phyloP scores from a whole-genome alignment of 192 early-diverging fungal genomes.

The Nowakowskiella sp. region DNA sequence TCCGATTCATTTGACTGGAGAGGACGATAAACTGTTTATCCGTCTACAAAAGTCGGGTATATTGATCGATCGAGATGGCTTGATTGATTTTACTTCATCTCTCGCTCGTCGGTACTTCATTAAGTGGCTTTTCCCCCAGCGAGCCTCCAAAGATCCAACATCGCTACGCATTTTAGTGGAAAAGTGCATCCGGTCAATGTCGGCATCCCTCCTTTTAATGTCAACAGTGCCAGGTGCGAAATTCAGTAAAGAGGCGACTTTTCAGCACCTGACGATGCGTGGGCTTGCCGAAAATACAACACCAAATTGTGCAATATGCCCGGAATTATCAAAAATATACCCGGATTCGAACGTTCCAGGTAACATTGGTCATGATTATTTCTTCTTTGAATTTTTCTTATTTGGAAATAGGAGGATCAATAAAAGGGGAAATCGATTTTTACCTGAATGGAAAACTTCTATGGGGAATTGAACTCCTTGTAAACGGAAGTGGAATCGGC shows the following conservation, averaged over 20 bases:
- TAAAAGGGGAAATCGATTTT: conserved; percentile 16
- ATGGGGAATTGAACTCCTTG: conserved; percentile 16
- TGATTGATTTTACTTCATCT: conserved; percentile 19
- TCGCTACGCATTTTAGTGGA: conserved; percentile 15
- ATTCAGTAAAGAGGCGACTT: conserved; percentile 10
- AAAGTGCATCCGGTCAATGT: conserved; percentile 13
- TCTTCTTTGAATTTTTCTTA: no score
- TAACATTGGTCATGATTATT: no score
- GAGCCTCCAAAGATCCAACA: no score
- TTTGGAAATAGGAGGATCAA: not conserved
- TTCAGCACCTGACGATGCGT: conserved; percentile 16
- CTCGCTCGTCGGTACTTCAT: conserved; percentile 22
- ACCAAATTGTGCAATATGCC: conserved; percentile 11
- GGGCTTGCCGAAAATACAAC: conserved; percentile 9
- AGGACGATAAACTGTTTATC: not conserved
- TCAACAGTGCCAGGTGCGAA: conserved; percentile 7
- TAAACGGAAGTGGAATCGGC: conserved; percentile 11
- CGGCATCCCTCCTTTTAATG: conserved; percentile 1
- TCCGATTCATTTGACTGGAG: not conserved
- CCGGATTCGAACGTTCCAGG: no score
- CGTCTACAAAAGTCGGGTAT: conserved; percentile 14
- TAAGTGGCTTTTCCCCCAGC: conserved; percentile 22
- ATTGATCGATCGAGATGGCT: conserved; percentile 6
- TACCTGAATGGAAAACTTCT: conserved; percentile 15
- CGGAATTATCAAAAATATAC: conserved; percentile 17